A percentile compares a stretch with the other conserved stretches of the same genome.
These are phyloP conservation scores for Jatropha curcas DNA, from an alignment of 345 rosid species.

Conservation along the genomic window DNA sequence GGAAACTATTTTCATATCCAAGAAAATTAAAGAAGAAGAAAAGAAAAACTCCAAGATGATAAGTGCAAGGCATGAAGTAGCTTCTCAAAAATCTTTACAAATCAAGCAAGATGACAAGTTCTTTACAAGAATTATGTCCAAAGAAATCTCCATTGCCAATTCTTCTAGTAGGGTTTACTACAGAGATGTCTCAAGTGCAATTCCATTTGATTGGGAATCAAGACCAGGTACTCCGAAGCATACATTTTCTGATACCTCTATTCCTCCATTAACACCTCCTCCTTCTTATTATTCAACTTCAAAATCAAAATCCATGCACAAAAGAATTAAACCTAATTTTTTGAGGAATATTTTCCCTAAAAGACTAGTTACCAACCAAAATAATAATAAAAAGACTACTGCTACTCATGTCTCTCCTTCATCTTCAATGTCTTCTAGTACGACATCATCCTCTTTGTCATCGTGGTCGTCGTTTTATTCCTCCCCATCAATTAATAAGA, in stretches of 20 bases:
- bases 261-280: conserved; percentile 61
- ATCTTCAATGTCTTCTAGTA: conserved; percentile 43
- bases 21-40: background rate
- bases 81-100: conserved; percentile 21
- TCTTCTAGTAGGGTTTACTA: conserved; percentile 72
- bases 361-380: background rate
- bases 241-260: conserved; percentile 18
- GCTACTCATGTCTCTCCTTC: conserved; percentile 31
- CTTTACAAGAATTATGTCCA: conserved; percentile 59
- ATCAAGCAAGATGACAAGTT: conserved; percentile 51
- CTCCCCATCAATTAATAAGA: conserved; percentile 1
- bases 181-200: conserved; percentile 53
- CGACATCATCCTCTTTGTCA: conserved; percentile 42
- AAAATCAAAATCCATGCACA: conserved; percentile 24
- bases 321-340: conserved; percentile 20
- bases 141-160: conserved; percentile 56
- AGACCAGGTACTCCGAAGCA: conserved; percentile 88
- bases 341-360: conserved; percentile 20
- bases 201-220: conserved; percentile 85
- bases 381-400: conserved; percentile 17
- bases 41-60: conserved; percentile 23
- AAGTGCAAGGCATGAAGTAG: conserved; percentile 11
- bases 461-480: conserved; percentile 33
- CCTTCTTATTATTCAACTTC: conserved; percentile 44
- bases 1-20: background rate